Conservation (phyloP, 2,329 filamentous ascomycete species). For the Hypoxylon sp. region DNA sequence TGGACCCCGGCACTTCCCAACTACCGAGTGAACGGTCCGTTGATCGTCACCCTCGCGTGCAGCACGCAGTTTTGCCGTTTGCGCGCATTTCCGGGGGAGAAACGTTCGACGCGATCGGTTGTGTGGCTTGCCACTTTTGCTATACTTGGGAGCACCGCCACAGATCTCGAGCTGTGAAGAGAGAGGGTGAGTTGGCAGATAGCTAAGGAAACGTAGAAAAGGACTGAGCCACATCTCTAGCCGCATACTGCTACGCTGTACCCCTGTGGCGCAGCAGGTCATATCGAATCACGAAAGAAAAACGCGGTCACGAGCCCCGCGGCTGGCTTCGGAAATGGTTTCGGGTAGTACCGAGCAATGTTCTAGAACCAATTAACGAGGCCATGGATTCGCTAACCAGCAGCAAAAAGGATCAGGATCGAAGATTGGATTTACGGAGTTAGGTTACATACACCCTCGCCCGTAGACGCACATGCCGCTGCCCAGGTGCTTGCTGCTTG, state of each 20-base stretch:
- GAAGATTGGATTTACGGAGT: slow-evolving; percentile 2
- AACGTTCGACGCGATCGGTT: slow-evolving; percentile 3
- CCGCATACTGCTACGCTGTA: not conserved
- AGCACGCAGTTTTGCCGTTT: not conserved
- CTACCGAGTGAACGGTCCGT: not conserved
- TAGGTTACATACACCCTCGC: not conserved
- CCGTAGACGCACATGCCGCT: not conserved
- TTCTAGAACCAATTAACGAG: slow-evolving; percentile 6
- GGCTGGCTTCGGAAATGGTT: slow-evolving; percentile 28
- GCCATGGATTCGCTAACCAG: slow-evolving; percentile 1
- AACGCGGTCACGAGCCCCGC: not conserved
- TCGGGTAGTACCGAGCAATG: slow-evolving; percentile 30
- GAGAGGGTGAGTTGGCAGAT: not conserved
- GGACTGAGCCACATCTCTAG: not conserved
- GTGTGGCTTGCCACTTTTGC: not conserved
- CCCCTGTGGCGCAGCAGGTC: slow-evolving; percentile 2
- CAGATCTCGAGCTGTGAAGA: not conserved
- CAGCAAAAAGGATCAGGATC: slow-evolving; percentile 5
- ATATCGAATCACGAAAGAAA: not conserved
- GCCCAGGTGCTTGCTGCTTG: no score
- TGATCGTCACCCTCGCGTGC: not conserved
- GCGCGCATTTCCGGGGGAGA: not conserved
- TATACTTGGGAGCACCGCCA: not conserved
- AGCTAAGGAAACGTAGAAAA: not conserved
- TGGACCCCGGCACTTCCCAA: not conserved